phyloP scores from a whole-genome alignment of 768 basidiomycete genomes.

The Sutorius australiensis region DNA sequence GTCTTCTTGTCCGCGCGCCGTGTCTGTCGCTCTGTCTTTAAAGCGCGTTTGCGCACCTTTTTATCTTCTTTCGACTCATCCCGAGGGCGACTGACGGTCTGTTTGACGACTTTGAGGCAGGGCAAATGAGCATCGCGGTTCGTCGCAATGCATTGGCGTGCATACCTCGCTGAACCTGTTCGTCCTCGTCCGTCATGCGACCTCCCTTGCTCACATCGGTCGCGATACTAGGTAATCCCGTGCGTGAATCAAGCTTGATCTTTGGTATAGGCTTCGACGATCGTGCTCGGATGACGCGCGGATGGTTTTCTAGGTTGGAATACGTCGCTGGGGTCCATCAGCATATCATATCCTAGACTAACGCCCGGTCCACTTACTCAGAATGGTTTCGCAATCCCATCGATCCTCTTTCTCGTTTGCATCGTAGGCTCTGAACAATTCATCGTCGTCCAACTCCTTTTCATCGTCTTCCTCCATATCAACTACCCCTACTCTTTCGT shows the following conservation, averaged over 20 bases:
- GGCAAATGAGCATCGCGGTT: conserved; percentile 1
- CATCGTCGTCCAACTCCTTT: conserved; percentile 41
- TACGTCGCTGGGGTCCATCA: conserved; percentile 69
- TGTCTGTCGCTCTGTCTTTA: conserved; percentile 61
- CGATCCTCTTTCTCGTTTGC: conserved; percentile 57
- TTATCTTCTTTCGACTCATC: conserved; percentile 76
- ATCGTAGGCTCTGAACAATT: conserved; percentile 38
- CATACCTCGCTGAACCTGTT: conserved; percentile 27
- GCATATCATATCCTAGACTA: not conserved
- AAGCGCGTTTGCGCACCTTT: conserved; percentile 63
- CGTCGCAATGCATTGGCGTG: not conserved
- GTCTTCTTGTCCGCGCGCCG: conserved; percentile 67
- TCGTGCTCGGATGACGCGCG: conserved; percentile 74
- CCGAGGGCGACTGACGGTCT: conserved; percentile 65
- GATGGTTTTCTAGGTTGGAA: conserved; percentile 97
- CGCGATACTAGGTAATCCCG: conserved; percentile 63
- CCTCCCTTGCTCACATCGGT: conserved; percentile 18
- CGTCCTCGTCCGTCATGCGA: conserved; percentile 25
- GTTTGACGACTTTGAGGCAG: conserved; percentile 15
- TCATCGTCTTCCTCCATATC: conserved; percentile 45
- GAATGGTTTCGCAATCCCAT: conserved; percentile 97
- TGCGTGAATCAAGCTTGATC: conserved; percentile 70
- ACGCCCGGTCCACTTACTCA: conserved; percentile 55
- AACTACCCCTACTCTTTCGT: conserved; percentile 50
- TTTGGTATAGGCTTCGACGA: conserved; percentile 52